A percentile compares a stretch with the other conserved stretches of the same genome.
These are phyloP conservation scores for Xerocomus nothofagi DNA, from an alignment of 1,284 basidiomycete species.

Conservation along the genomic window DNA sequence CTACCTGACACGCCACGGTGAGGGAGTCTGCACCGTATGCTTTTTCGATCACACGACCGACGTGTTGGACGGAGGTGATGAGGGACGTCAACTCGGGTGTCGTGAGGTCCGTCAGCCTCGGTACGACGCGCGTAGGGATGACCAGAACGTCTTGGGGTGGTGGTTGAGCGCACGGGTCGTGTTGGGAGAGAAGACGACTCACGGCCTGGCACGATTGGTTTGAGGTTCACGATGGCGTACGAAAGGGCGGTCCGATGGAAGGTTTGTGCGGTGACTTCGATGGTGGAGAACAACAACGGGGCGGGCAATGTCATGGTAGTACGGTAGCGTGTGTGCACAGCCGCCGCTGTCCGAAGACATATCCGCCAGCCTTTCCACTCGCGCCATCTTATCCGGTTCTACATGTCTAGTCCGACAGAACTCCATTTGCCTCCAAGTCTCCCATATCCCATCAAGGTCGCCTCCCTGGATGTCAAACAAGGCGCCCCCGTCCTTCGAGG, in stretches of 20 bases:
- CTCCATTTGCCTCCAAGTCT: constrained; percentile 69
- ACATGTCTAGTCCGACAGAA: constrained; percentile 54
- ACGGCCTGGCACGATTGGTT: constrained; percentile 92
- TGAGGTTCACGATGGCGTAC: constrained; percentile 89
- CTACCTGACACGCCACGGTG: constrained; percentile 79
- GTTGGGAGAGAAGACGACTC: constrained; percentile 37
- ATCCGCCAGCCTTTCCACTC: not conserved
- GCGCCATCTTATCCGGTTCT: not conserved
- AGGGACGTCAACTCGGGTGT: constrained; percentile 74
- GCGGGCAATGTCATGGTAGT: constrained; percentile 21
- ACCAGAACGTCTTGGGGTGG: constrained; percentile 85
- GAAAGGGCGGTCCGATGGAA: constrained; percentile 74
- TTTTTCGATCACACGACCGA: constrained; percentile 66
- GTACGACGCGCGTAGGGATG: constrained; percentile 74
- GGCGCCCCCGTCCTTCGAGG: constrained; percentile 59
- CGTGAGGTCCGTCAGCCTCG: constrained; percentile 72
- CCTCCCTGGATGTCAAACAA: constrained; percentile 56
- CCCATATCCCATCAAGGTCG: constrained; percentile 79
- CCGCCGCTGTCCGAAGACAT: constrained; percentile 22
- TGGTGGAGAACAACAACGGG: constrained; percentile 71
- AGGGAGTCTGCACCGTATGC: constrained; percentile 75
- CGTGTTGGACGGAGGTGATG: constrained; percentile 73
- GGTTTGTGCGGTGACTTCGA: constrained; percentile 81
- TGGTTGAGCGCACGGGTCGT: not conserved
- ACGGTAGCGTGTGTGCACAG: constrained; percentile 17